phyloP scores from a whole-genome alignment of 1,139 yeast species.

The Suhomyces panamericanus region DNA sequence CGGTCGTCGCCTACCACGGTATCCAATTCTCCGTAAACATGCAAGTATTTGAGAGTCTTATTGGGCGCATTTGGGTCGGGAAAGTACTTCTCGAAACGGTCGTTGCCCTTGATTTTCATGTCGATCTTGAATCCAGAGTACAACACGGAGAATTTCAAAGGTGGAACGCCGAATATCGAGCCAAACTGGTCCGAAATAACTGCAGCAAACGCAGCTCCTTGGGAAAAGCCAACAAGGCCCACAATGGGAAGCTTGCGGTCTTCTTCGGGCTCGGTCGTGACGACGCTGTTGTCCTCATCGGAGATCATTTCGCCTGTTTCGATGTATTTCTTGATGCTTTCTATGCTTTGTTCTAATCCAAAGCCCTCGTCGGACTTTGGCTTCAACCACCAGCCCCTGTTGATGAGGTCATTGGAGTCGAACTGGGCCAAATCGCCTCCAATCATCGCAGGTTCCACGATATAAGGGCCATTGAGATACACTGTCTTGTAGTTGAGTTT shows the following conservation, averaged over 20 bases:
- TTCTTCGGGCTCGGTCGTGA: slow-evolving; percentile 22
- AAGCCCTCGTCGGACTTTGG: slow-evolving; percentile 24
- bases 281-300: slow-evolving; percentile 28
- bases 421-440: slow-evolving; percentile 55
- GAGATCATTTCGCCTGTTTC: slow-evolving; percentile 31
- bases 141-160: slow-evolving; percentile 67
- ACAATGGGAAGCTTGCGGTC: slow-evolving; percentile 36
- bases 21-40: slow-evolving; percentile 83
- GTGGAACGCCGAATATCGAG: slow-evolving; percentile 28
- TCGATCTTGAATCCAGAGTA: slow-evolving; percentile 76
- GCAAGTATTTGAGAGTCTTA: slow-evolving; percentile 49
- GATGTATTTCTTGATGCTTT: slow-evolving; percentile 32
- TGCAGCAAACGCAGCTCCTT: slow-evolving; percentile 52
- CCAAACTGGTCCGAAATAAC: slow-evolving; percentile 34
- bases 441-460: slow-evolving; percentile 41
- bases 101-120: slow-evolving; percentile 40
- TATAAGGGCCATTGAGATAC: slow-evolving; percentile 75
- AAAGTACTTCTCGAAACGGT: slow-evolving; percentile 32
- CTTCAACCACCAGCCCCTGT: slow-evolving; percentile 44
- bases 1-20: slow-evolving; percentile 83
- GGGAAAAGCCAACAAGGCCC: slow-evolving; percentile 48
- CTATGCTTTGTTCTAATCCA: slow-evolving; percentile 31
- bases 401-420: slow-evolving; percentile 27
- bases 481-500: slow-evolving; percentile 54
- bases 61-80: slow-evolving; percentile 14